Conservation (phyloP, 257 asterid genomes). For the Galeopsis tetrahit region DNA sequence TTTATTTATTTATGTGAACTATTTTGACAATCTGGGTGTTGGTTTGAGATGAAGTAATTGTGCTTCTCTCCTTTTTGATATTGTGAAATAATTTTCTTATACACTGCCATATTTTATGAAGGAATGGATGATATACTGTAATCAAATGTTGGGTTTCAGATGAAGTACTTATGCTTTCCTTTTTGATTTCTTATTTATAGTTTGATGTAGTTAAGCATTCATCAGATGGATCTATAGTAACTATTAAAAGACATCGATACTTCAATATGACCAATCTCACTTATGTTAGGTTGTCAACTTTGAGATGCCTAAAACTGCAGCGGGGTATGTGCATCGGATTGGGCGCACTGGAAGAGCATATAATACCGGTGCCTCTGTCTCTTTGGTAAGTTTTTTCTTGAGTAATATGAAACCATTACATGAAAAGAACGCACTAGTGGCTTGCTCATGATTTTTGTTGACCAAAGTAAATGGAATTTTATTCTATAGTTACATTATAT, state of each 20-base stretch:
- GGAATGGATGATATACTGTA: not conserved
- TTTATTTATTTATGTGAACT: not conserved
- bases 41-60: not conserved
- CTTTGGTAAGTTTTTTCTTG: constrained; percentile 66
- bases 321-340: constrained; percentile 94
- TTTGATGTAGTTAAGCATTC: too few relatives aligned
- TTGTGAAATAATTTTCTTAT: not conserved
- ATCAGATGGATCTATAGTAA: not conserved
- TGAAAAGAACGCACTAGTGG: not conserved
- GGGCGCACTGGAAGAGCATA: constrained; percentile 99
- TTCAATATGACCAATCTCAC: constrained; percentile 14
- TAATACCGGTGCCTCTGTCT: constrained; percentile 91
- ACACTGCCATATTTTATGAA: not conserved
- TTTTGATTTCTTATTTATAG: too few relatives aligned
- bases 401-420: constrained; percentile 9
- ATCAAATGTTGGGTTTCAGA: not conserved
- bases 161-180: not conserved
- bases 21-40: not conserved
- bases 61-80: not conserved
- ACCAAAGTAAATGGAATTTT: not conserved
- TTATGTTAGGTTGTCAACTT: constrained; percentile 74
- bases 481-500: constrained; percentile 7
- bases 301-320: constrained; percentile 85
- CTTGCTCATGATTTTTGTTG: constrained; percentile 13
- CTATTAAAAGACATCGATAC: constrained; percentile 4